Evolutionary conservation across 805 yeast species (phyloP).

Genomic region (Metschnikowia cubensis): DNA sequence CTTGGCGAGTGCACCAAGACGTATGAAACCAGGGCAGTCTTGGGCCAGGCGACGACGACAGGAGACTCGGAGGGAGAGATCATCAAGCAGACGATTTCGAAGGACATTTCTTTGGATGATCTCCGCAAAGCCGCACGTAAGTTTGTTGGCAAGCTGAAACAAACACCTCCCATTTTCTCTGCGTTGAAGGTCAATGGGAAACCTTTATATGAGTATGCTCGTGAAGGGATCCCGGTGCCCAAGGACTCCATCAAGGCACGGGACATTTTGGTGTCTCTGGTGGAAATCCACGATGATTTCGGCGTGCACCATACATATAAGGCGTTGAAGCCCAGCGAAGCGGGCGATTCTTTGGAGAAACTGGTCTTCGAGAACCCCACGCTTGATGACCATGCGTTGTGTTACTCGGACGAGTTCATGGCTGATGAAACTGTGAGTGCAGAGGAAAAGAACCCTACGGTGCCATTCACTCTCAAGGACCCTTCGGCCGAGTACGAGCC

Average conservation of each 20-base stretch:
- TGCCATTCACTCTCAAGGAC: constrained; percentile 35
- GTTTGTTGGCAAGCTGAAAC: constrained; percentile 78
- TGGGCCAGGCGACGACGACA: constrained; percentile 90
- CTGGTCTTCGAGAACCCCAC: constrained; percentile 49
- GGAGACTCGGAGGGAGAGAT: constrained; percentile 91
- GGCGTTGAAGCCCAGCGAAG: constrained; percentile 40
- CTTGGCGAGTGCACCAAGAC: constrained; percentile 71
- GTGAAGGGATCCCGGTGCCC: constrained; percentile 83
- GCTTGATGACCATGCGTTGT: constrained; percentile 58
- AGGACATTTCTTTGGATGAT: constrained; percentile 53
- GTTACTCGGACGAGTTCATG: constrained; percentile 53
- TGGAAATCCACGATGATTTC: constrained; percentile 55
- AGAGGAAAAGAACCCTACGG: constrained; percentile 35
- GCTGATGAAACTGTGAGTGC: constrained; percentile 31
- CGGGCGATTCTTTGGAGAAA: constrained; percentile 45
- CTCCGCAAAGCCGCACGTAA: constrained; percentile 50
- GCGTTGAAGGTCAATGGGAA: constrained; percentile 94
- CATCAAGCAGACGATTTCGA: constrained; percentile 51
- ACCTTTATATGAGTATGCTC: constrained; percentile 90
- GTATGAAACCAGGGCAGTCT: constrained; percentile 77
- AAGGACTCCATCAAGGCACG: constrained; percentile 68
- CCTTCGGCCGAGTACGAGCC: constrained; percentile 39
- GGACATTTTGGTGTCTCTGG: constrained; percentile 54
- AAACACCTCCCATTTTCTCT: constrained; percentile 92
- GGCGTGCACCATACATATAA: constrained; percentile 53